These are phyloP conservation scores for Theileria parva DNA, from an alignment of 169 alveolate species.

Conservation along the genomic window DNA sequence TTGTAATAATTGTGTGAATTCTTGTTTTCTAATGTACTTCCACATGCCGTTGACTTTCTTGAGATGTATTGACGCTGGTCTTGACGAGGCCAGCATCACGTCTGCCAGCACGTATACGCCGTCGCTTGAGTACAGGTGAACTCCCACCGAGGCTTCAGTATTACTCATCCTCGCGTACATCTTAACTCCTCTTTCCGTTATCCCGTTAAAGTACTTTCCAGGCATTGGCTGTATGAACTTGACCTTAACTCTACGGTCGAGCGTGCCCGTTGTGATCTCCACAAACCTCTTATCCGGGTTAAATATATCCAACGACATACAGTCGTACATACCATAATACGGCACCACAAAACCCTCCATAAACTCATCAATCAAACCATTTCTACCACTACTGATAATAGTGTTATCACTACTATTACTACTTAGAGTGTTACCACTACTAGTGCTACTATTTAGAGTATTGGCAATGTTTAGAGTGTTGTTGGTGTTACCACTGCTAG, in stretches of 20 bases:
- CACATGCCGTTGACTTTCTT: neutral
- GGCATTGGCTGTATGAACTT: conserved; percentile 6
- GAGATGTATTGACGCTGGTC: conserved; percentile 11
- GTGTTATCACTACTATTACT: too few species aligned
- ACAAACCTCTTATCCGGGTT: neutral
- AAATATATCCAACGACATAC: neutral
- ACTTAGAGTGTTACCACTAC: too few species aligned
- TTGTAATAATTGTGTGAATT: neutral
- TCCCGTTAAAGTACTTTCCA: neutral
- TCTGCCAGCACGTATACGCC: neutral
- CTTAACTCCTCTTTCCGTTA: neutral
- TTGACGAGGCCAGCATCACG: conserved; percentile 8
- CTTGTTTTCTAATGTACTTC: neutral
- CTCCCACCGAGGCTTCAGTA: neutral
- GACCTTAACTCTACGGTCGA: neutral
- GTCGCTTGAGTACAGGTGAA: neutral
- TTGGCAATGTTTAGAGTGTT: too few species aligned
- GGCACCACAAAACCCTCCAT: neutral
- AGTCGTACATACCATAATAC: neutral
- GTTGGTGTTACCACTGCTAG: too few species aligned
- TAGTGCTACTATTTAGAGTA: too few species aligned
- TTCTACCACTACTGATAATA: neutral
- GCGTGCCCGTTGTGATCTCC: neutral
- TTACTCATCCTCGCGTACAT: neutral
- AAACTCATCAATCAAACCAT: neutral